Percentiles rank a stretch among this genome's conserved stretches.
These are phyloP conservation scores for Lycium ferocissimum DNA, from an alignment of 257 asterid genomes.

Conservation along the genomic window DNA sequence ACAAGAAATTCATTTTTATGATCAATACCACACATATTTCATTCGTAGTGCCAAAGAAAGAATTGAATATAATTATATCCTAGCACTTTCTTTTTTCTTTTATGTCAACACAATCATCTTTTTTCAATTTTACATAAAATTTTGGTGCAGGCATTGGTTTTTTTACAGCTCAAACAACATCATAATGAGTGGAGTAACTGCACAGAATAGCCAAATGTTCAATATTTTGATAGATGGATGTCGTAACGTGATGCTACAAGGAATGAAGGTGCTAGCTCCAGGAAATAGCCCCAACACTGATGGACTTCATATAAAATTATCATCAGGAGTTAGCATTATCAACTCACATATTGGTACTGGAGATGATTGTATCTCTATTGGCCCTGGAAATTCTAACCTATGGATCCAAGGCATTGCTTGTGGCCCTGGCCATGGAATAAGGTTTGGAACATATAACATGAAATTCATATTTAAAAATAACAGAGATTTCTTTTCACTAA, in stretches of 20 bases:
- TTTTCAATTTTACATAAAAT: neutral
- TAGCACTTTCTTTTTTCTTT: too few species aligned
- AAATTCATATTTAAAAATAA: neutral
- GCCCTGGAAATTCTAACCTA: conserved; percentile 1
- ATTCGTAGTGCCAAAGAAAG: too few species aligned
- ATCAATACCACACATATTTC: too few species aligned
- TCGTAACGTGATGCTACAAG: conserved; percentile 12
- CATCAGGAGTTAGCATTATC: conserved; percentile 32
- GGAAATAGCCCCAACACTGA: conserved; percentile 43
- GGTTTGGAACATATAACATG: conserved; percentile 20
- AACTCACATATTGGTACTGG: conserved; percentile 42
- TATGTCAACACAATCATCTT: neutral
- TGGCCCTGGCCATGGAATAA: conserved; percentile 48
- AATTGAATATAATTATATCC: too few species aligned
- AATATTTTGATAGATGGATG: too few species aligned
- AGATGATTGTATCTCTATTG: neutral
- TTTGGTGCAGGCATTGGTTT: conserved; percentile 39
- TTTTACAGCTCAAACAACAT: conserved; percentile 24
- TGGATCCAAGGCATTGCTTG: conserved; percentile 37
- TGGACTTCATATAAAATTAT: conserved; percentile 41
- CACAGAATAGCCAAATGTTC: conserved; percentile 41
- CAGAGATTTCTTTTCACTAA: neutral
- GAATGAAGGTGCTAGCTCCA: conserved; percentile 30
- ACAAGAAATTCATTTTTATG: too few species aligned
- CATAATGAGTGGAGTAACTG: conserved; percentile 33